Conservation (phyloP, 2,329 filamentous ascomycete genomes). For the Trichoderma hamatum region DNA sequence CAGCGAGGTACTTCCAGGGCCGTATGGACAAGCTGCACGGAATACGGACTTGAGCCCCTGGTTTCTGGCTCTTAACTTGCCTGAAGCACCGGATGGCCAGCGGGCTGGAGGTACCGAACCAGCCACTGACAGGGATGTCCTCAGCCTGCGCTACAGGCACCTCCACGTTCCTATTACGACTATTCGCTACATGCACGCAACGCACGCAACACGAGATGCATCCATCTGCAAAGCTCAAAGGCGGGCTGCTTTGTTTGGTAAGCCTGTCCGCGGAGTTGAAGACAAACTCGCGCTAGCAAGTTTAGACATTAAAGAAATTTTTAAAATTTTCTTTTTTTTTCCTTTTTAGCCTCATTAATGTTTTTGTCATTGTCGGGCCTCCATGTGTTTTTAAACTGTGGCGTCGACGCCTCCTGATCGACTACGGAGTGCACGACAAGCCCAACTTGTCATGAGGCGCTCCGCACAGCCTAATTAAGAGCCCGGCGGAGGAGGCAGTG, state of each 20-base stretch:
- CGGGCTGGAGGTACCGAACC: conserved; percentile 4
- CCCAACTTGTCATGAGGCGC: conserved; percentile 13
- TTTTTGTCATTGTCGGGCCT: background rate
- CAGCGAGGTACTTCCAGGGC: conserved; percentile 7
- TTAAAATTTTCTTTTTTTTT: background rate
- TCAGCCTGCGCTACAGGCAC: background rate
- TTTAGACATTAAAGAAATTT: background rate
- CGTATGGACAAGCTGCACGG: background rate
- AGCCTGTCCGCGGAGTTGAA: background rate
- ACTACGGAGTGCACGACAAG: conserved; percentile 14
- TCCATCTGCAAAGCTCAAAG: background rate
- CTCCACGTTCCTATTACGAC: conserved; percentile 8
- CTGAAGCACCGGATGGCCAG: conserved; percentile 15
- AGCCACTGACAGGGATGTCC: conserved; percentile 21
- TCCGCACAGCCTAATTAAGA: conserved; percentile 24
- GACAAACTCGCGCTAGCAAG: background rate
- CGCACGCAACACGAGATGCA: background rate
- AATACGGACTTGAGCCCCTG: conserved; percentile 8
- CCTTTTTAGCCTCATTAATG: background rate
- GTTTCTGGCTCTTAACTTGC: conserved; percentile 19
- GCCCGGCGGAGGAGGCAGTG: conserved; percentile 14
- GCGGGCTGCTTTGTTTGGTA: background rate
- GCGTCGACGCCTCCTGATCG: conserved; percentile 18
- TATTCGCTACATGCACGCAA: background rate
- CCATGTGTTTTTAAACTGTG: conserved; percentile 18